phyloP scores from a whole-genome alignment of 805 yeast genomes.

The Wickerhamiella parazyma region DNA sequence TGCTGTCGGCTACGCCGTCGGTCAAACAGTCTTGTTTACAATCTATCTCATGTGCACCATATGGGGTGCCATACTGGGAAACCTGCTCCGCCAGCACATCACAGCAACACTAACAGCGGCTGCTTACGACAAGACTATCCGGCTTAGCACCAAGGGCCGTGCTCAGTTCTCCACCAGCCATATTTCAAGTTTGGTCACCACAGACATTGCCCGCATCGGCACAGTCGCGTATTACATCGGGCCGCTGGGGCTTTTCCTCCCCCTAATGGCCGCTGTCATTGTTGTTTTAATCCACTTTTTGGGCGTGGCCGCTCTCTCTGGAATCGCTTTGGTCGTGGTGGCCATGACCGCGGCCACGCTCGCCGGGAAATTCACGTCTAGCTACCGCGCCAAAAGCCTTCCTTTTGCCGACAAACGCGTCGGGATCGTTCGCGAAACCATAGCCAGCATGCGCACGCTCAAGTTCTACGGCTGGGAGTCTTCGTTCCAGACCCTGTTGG shows the following conservation, averaged over 20 bases:
- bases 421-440: slow-evolving; percentile 59
- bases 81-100: slow-evolving; percentile 56
- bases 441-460: slow-evolving; percentile 65
- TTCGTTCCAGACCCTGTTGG: slow-evolving; percentile 49
- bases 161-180: slow-evolving; percentile 52
- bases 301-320: slow-evolving; percentile 62
- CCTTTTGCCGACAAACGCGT: slow-evolving; percentile 65
- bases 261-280: slow-evolving; percentile 32
- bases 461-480: slow-evolving; percentile 87
- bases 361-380: slow-evolving; percentile 39
- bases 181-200: slow-evolving; percentile 64
- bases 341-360: slow-evolving; percentile 31
- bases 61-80: slow-evolving; percentile 48
- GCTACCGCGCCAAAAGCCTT: slow-evolving; percentile 42
- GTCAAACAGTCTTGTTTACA: slow-evolving; percentile 44
- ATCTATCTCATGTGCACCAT: slow-evolving; percentile 33
- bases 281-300: slow-evolving; percentile 51
- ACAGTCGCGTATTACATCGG: slow-evolving; percentile 25
- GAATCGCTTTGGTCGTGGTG: slow-evolving; percentile 38
- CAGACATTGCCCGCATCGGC: slow-evolving; percentile 72
- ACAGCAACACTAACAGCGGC: slow-evolving; percentile 61
- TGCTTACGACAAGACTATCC: slow-evolving; percentile 54
- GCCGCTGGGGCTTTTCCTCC: slow-evolving; percentile 13
- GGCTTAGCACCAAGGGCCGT: slow-evolving; percentile 42
- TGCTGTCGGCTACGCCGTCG: slow-evolving; percentile 70